Base-by-base conservation (phyloP, 768 basidiomycete species). In the Phaeolepiota aurea region DNA sequence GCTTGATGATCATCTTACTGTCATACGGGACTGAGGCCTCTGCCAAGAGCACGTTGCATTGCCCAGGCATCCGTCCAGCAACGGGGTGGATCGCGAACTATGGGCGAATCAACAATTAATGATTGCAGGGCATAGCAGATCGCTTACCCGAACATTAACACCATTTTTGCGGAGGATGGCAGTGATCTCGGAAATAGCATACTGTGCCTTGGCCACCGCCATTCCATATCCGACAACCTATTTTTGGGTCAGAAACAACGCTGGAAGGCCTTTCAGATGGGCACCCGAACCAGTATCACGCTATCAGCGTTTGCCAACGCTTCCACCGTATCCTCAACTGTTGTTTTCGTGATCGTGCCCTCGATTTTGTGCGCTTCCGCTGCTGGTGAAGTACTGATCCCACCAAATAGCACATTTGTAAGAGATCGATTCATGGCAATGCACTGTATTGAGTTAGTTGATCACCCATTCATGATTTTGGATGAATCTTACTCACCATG, bases 21-120 rank as follows among this genome's bases (percentile, higher is more conserved):
- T 91, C 88, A 51, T 91, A 91, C 2, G 89, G 89, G 11, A 92
- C 88, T 3, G 85, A 83, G 2, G 89, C 89, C 55, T 92, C 89
- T 3, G 89, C 89, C 3, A 92, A 66, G 34, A 92, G 71, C n/a
- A 92, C 87, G 51, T 92, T 92, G 56, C 87, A 89, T 62, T 92
- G 86, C 32, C 89, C 89, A 10, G 89, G 89, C 89, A 92, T 92
- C 34, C 89, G 82, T 38, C 89, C 89, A 31, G 89, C 89, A 11
- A 92, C 89, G 9, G 89, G 89, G 53, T 92, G 89, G 41, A 88
- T 88, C 7, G 85, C 86, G 54, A 88, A 88, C 61, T 73, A 40
- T 10, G 28, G 37, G 33, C 9, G 16, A 16, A 35, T 28, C 22
- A 40, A 25, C 19, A 14, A 3, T 4, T 11, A 20, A 28, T 12